Base-by-base conservation (phyloP, 2,329 filamentous ascomycete species). In the Madurella mycetomatis region DNA sequence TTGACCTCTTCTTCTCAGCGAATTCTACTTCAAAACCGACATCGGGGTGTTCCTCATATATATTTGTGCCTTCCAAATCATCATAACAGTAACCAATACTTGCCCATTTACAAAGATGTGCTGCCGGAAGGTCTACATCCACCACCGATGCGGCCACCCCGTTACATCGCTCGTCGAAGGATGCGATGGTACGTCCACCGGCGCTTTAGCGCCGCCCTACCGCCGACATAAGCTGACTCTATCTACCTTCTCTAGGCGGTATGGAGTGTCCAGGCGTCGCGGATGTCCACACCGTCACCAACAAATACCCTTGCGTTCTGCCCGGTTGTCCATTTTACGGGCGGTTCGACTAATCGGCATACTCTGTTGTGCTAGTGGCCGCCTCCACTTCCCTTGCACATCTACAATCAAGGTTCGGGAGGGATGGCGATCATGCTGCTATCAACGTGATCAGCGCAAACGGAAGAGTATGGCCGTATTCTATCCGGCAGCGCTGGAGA, bases 111-210 rank as follows among this genome's bases (percentile, higher is more conserved):
- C 44, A 17, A 53, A 16, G 16, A 66, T 68, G 65, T 68, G 67
- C 48, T 48, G 50, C 39, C 64, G 61, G 32, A 68, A 65, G 51
- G 57, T 68, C 47, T 67, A 66, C 47, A 65, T 66, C 51, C 66
- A 69, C 58, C 66, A 69, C 56, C 60, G 62, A 16, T 70, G 67
- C 49, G 65, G 65, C 30, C 68, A 70, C 56, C 55, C 55, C n/a
- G 66, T 69, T 55, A 66, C 66, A 4, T 60, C 66, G 46, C 59
- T 66, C 15, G 25, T 62, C 9, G 66, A 68, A 47, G 31, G 45
- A 2, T 69, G 68, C 54, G 64, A 47, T 54, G 47, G 25, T 25
- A 25, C 25, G 25, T 25, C 25, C 9, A 47, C 16, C 37, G 37
- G 30, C 16, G 9, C 43, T 31, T 45, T 5, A 9, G 15, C n/a